A percentile compares a stretch with the other conserved stretches of the same genome.
phyloP scores from a whole-genome alignment of 371 early-diverging fungal genomes.

The Cladochytrium tenue region DNA sequence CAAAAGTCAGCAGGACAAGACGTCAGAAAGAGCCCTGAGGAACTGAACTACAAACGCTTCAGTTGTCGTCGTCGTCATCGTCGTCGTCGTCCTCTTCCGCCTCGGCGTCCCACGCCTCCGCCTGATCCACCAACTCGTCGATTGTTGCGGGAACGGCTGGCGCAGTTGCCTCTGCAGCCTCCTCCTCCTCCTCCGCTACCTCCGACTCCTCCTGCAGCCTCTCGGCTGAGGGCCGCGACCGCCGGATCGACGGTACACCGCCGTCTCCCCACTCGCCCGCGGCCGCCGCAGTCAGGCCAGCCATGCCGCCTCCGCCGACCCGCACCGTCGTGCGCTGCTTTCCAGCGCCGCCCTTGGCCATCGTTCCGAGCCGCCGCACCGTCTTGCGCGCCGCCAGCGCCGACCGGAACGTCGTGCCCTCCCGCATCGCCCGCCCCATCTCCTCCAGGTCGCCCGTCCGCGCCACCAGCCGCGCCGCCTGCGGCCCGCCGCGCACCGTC shows the following conservation, averaged over 20 bases:
- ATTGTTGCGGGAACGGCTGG: neutral
- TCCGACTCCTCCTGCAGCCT: neutral
- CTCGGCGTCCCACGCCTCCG: neutral
- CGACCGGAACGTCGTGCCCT: neutral
- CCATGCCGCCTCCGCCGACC: neutral
- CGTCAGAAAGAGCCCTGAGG: no score
- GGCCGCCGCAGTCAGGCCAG: neutral
- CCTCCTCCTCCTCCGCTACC: neutral
- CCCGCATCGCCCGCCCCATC: neutral
- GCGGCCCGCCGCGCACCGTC: slow-evolving; percentile 30
- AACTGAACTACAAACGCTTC: no score
- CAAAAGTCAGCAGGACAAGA: no score
- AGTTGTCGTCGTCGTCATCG: no score
- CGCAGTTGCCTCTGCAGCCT: neutral
- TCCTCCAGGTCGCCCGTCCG: neutral
- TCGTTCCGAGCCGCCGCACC: neutral
- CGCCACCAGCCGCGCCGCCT: neutral
- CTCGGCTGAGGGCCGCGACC: neutral
- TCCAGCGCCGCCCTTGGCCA: neutral
- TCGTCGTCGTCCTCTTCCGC: neutral
- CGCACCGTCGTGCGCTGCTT: neutral
- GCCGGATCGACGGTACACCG: neutral
- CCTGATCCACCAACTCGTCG: neutral
- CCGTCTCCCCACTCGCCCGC: neutral
- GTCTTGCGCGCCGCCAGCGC: slow-evolving; percentile 5